These are phyloP conservation scores for Suillus bovinus DNA, from an alignment of 768 basidiomycete genomes.

Conservation along the genomic window DNA sequence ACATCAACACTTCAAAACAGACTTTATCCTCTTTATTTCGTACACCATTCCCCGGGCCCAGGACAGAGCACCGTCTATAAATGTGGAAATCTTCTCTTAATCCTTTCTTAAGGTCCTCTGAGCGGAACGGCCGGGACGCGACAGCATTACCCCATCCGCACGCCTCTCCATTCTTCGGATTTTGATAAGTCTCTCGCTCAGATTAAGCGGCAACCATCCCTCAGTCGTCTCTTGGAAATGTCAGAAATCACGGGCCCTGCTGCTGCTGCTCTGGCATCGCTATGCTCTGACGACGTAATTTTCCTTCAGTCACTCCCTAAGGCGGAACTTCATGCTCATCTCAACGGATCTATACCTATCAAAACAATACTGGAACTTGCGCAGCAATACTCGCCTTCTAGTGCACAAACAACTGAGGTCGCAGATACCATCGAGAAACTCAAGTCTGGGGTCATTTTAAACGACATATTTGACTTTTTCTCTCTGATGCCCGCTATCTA, in stretches of 20 bases:
- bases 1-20: no score
- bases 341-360: slow-evolving; percentile 83
- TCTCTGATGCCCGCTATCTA: slow-evolving; percentile 77
- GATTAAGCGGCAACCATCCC: no score
- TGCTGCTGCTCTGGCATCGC: slow-evolving; percentile 52
- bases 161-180: no score
- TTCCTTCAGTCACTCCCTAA: slow-evolving; percentile 72
- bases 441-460: slow-evolving; percentile 41
- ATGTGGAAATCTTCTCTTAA: no score
- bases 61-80: no score
- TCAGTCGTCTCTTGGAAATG: slow-evolving; percentile 2
- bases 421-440: slow-evolving; percentile 42
- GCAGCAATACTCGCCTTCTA: slow-evolving; percentile 2
- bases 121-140: no score
- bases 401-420: slow-evolving; percentile 16
- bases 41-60: no score
- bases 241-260: slow-evolving; percentile 32
- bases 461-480: slow-evolving; percentile 74
- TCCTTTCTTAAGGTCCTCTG: no score
- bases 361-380: slow-evolving; percentile 57
- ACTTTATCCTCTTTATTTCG: no score
- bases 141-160: no score
- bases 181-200: no score
- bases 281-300: slow-evolving; percentile 48
- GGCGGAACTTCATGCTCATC: slow-evolving; percentile 84